Evolutionary conservation across 2,329 filamentous ascomycete species (phyloP).

Genomic region (Helotiales sp.): DNA sequence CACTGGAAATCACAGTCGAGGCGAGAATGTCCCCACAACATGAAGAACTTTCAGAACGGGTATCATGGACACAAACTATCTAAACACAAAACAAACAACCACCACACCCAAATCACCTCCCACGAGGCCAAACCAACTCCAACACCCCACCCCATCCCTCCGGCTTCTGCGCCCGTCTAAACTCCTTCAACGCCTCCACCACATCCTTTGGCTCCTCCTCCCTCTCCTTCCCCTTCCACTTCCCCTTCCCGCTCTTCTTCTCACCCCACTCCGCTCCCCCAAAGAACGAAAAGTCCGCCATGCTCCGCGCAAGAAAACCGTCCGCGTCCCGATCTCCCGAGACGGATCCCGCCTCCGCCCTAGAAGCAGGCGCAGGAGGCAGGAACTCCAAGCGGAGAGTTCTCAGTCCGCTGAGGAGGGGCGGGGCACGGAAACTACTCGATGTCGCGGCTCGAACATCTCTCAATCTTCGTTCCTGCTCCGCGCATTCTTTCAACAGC

Average conservation of each 20-base stretch:
- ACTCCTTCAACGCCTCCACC: constrained; percentile 21
- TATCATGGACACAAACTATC: background rate
- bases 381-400: constrained; percentile 54
- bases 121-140: constrained; percentile 58
- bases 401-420: constrained; percentile 51
- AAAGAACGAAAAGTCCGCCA: constrained; percentile 33
- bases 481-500: constrained; percentile 48
- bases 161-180: constrained; percentile 7
- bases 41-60: background rate
- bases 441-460: constrained; percentile 13
- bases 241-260: background rate
- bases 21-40: background rate
- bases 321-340: constrained; percentile 32
- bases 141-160: constrained; percentile 23
- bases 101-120: background rate
- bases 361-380: background rate
- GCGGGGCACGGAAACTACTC: constrained; percentile 39
- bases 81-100: background rate
- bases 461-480: constrained; percentile 50
- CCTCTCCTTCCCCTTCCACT: background rate
- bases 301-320: constrained; percentile 16
- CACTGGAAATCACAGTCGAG: background rate
- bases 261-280: background rate
- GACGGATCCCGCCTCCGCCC: constrained; percentile 10
- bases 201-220: constrained; percentile 14